Percentiles rank a stretch among this genome's conserved stretches.
These are phyloP conservation scores for Fusarium sp. DNA, from an alignment of 2,329 filamentous ascomycete genomes.

Conservation along the genomic window DNA sequence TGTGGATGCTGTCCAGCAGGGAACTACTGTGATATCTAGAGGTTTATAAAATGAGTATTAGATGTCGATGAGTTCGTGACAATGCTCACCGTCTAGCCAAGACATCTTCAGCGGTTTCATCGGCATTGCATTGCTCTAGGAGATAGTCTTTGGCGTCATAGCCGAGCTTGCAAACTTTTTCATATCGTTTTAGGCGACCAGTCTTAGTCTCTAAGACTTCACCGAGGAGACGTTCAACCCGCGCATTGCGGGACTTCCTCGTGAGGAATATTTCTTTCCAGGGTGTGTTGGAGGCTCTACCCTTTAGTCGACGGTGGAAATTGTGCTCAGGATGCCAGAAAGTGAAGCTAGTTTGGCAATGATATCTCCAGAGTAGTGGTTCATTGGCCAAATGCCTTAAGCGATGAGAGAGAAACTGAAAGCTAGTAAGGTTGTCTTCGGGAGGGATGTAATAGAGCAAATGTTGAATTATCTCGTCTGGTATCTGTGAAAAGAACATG, in stretches of 20 bases:
- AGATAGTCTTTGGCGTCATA: conserved; percentile 92
- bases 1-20: conserved; percentile 82
- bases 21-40: conserved; percentile 78
- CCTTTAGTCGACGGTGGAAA: conserved; percentile 66
- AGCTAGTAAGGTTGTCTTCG: conserved; percentile 60
- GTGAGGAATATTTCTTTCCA: conserved; percentile 79
- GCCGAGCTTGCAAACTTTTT: conserved; percentile 76
- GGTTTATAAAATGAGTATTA: conserved; percentile 4
- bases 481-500: conserved; percentile 64
- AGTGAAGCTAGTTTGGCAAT: conserved; percentile 75
- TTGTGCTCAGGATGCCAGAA: conserved; percentile 79
- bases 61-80: conserved; percentile 46
- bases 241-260: conserved; percentile 64
- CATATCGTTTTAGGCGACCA: conserved; percentile 75
- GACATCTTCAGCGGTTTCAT: conserved; percentile 74
- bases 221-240: conserved; percentile 68
- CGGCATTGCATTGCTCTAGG: conserved; percentile 69
- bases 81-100: conserved; percentile 73
- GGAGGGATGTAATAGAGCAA: conserved; percentile 75
- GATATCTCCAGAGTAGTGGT: conserved; percentile 80
- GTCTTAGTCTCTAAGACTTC: conserved; percentile 77
- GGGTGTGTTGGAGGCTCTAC: conserved; percentile 66
- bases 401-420: conserved; percentile 69
- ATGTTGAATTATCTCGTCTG: conserved; percentile 86
- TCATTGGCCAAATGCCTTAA: conserved; percentile 75